Evolutionary conservation across 306 rosid species (phyloP), one percentile per base, ranked within the genome.

Genomic region (Vicia villosa): DNA sequence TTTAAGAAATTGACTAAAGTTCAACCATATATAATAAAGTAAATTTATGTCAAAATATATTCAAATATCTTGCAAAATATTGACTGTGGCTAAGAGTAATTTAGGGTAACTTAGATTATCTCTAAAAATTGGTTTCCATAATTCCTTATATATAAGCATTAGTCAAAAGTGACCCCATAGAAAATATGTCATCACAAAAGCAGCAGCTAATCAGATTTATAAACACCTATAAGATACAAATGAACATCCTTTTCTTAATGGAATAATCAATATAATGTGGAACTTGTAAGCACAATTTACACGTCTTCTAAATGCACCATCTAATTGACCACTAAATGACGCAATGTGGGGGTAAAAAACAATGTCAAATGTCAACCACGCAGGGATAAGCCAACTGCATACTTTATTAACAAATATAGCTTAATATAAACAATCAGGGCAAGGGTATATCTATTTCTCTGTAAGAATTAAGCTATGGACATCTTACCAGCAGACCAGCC

Each of bases 401-500:
- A 26, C 21, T 66, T 59, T 15, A 61, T 45, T 20, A 20, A 24
- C 30, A 40, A 75, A 40, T 47, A 70, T 37, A 64, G 22, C 61
- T 65, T 17, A 51, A 55, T 38, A 78, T 8, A 41, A 74, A 65
- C 38, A 68, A 45, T 38, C 10, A 8, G 41, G 24, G 58, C 13
- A 17, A n/a, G 56, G 21, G 41, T 38, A 37, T 36, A 52, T 13
- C 34, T 54, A 11, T 49, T 54, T 11, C 5, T 56, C 19, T 37
- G 16, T 20, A 21, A n/a, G 49, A 50, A 77, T 36, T 54, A 61
- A 76, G 83, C 5, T n/a, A 42, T 57, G 73, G 37, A 65, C 14
- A 77, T 54, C 84, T 86, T 82, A 94, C 99, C 99, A 94, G 89
- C 52, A 94, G 79, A 82, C 99, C 99, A 57, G 92, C 94, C 73